These are phyloP conservation scores for Vigna unguiculata DNA, from an alignment of 306 rosid genomes.

Conservation along the genomic window DNA sequence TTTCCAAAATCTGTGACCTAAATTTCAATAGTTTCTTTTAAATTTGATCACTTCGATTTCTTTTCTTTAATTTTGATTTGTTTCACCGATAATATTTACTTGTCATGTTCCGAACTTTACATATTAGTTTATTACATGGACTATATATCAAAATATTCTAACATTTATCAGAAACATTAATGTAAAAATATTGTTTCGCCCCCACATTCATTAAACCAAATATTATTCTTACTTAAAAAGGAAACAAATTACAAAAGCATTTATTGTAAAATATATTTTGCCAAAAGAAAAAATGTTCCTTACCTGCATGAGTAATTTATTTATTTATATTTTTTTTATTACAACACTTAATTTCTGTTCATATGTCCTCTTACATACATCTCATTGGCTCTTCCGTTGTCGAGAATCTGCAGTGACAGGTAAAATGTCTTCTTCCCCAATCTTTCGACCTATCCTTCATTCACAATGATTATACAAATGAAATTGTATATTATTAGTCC, in stretches of 20 bases:
- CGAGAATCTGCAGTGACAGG: slow-evolving; percentile 32
- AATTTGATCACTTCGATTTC: background rate
- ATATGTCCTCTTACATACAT: background rate
- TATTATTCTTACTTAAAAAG: background rate
- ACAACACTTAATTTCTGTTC: background rate
- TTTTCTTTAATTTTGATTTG: background rate
- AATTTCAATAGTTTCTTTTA: background rate
- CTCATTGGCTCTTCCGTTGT: background rate
- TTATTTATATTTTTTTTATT: background rate
- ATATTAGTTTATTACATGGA: background rate
- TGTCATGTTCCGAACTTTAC: background rate
- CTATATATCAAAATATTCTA: background rate
- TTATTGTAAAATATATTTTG: background rate
- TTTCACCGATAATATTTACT: background rate
- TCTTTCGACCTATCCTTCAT: background rate
- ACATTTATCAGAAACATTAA: background rate
- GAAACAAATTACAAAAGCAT: background rate
- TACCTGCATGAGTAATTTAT: background rate
- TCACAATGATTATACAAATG: background rate
- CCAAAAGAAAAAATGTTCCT: background rate
- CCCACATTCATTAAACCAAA: background rate
- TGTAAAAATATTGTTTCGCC: too few relatives aligned
- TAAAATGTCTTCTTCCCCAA: slow-evolving; percentile 1
- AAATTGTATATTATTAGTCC: background rate
- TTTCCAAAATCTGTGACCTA: background rate